A percentile compares a stretch with the other conserved stretches of the same genome.
Conservation (phyloP, 176 grass and related monocot species). For the Phoenix dactylifera region DNA sequence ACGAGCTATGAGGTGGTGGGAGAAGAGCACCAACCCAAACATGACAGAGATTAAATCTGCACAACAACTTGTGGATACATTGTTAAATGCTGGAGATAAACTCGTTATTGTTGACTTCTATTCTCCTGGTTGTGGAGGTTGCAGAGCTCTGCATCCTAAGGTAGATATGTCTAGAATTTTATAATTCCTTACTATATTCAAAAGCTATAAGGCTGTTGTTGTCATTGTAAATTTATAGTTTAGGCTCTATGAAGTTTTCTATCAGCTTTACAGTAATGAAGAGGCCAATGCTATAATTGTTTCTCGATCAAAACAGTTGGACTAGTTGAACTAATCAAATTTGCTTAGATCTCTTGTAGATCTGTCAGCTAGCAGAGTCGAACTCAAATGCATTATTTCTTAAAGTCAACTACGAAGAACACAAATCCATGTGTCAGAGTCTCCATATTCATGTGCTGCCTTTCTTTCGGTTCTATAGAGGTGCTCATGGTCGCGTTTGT, state of each 20-base stretch:
- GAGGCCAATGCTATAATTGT: too few relatives aligned
- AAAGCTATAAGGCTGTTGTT: too few relatives aligned
- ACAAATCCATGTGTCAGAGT: constrained; percentile 26
- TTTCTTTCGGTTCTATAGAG: constrained; percentile 48
- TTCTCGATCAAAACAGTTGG: too few relatives aligned
- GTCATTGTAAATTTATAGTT: too few relatives aligned
- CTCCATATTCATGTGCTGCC: constrained; percentile 34
- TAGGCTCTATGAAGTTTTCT: too few relatives aligned
- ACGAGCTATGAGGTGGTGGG: constrained; percentile 23
- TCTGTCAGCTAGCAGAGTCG: constrained; percentile 43
- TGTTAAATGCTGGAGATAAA: constrained; percentile 43
- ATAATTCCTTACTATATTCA: not conserved
- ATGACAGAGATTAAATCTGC: constrained; percentile 48
- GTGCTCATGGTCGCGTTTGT: constrained; percentile 36
- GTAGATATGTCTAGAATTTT: constrained; percentile 32
- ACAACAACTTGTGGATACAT: constrained; percentile 29
- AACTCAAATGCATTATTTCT: constrained; percentile 47
- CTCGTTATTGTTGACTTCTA: constrained; percentile 48
- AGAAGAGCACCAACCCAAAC: constrained; percentile 33
- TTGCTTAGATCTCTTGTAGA: constrained; percentile 22
- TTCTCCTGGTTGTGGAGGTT: constrained; percentile 52
- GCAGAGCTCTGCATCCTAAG: constrained; percentile 52
- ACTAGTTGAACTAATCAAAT: too few relatives aligned
- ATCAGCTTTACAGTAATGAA: too few relatives aligned
- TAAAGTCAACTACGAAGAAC: constrained; percentile 39